Conservation (phyloP, 306 rosid genomes). For the Sphenostylis stenocarpa region DNA sequence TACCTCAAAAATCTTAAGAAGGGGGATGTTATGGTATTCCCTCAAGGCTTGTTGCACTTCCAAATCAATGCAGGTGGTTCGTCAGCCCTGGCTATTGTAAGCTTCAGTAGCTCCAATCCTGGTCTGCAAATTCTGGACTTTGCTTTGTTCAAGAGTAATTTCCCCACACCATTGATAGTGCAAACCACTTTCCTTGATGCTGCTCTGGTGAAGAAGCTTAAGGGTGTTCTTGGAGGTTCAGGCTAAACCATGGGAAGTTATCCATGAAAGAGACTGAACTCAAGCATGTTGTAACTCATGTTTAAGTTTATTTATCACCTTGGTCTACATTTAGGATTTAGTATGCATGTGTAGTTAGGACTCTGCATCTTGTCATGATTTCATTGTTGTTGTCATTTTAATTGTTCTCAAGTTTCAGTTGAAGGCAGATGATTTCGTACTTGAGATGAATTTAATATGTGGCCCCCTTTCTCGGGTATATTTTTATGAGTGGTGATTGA, state of each 20-base stretch:
- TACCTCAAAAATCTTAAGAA: slow-evolving; percentile 55
- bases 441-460: not conserved
- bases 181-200: slow-evolving; percentile 27
- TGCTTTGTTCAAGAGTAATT: slow-evolving; percentile 65
- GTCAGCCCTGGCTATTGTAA: slow-evolving; percentile 38
- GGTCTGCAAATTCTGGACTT: slow-evolving; percentile 75
- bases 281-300: not conserved
- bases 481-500: not conserved
- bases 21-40: slow-evolving; percentile 82
- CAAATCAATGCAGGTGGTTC: slow-evolving; percentile 50
- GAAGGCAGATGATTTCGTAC: not conserved
- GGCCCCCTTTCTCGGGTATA: not conserved
- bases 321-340: not conserved
- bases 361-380: not conserved
- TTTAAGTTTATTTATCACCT: not conserved
- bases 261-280: not conserved
- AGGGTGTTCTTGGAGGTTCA: slow-evolving; percentile 6
- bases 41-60: slow-evolving; percentile 82
- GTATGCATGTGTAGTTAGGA: not conserved
- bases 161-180: slow-evolving; percentile 53
- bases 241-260: slow-evolving; percentile 13
- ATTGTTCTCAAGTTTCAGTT: not conserved
- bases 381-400: not conserved
- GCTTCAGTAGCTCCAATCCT: slow-evolving; percentile 41
- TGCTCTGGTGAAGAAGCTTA: slow-evolving; percentile 8